These are phyloP conservation scores for Naganishia antarctica DNA, from an alignment of 768 basidiomycete species.

Conservation along the genomic window DNA sequence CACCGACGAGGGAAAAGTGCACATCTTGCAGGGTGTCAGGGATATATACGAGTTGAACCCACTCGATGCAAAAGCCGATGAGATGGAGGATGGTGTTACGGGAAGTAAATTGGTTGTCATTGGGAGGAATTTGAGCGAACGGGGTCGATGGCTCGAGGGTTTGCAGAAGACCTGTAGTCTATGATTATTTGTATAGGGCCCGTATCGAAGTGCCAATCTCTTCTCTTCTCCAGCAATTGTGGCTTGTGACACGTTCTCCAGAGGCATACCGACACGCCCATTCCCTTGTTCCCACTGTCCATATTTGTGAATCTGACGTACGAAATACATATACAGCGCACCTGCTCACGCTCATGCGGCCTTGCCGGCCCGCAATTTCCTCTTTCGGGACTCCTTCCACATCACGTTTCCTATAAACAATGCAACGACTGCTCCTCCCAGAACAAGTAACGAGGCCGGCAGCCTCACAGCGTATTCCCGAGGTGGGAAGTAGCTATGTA, in stretches of 20 bases:
- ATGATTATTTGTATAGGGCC: too few relatives aligned
- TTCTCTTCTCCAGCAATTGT: too few relatives aligned
- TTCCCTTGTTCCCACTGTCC: not conserved
- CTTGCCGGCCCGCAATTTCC: constrained; percentile 55
- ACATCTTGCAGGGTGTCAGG: constrained; percentile 85
- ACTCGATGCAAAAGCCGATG: constrained; percentile 42
- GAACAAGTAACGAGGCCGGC: constrained; percentile 73
- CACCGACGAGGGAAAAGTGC: constrained; percentile 55
- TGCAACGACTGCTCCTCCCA: constrained; percentile 75
- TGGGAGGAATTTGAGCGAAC: constrained; percentile 63
- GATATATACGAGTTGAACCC: constrained; percentile 73
- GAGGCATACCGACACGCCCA: too few relatives aligned
- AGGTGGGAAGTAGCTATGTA: constrained; percentile 75
- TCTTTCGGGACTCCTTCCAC: constrained; percentile 67
- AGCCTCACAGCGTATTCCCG: constrained; percentile 89
- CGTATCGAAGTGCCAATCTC: too few relatives aligned
- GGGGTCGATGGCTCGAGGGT: constrained; percentile 3
- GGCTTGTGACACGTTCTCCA: too few relatives aligned
- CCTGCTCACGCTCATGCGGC: constrained; percentile 7
- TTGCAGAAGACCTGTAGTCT: constrained; percentile 5
- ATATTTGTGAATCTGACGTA: too few relatives aligned
- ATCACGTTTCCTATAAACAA: constrained; percentile 72
- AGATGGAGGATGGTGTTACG: constrained; percentile 53
- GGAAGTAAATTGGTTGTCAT: constrained; percentile 80
- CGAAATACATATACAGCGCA: too few relatives aligned